Evolutionary conservation across 2,329 filamentous ascomycete genomes (phyloP), one percentile per base, ranked within the genome.

Genomic region (Byssochlamys sp.): DNA sequence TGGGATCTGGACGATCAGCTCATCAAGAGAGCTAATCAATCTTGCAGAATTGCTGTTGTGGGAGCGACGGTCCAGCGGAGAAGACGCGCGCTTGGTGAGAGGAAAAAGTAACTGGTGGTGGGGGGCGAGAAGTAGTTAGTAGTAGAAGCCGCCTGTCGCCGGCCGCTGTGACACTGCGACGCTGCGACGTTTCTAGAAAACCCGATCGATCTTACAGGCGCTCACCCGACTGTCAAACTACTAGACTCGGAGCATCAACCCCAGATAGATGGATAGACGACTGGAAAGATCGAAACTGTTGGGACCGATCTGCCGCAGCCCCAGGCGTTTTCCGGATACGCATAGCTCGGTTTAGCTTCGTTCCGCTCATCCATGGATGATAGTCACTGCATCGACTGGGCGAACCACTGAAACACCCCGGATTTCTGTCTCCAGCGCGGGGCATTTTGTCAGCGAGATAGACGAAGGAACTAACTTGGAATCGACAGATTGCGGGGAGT

Each of bases 131-230:
- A 31, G 29, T 31, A 31, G 4, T 31, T 7, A 31, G 29, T 45
- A 19, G 19, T 7, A 7, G 19, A 14, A 45, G 12, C 39, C 39
- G 39, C 39, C 39, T 45, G 39, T 24, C 39, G n/a, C 39, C 39
- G n/a, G 39, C 39, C 39, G 39, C 19, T 57, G 29, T 10, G 29
- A 31, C 54, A 56, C 51, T 57, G 29, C 29, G 29, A 31, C 54
- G 57, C 51, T 57, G 57, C 55, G 62, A 63, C 55, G 58, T 58
- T 64, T 64, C 61, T 61, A 63, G 62, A 64, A 64, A 45, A 45
- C 14, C 39, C n/a, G 39, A 45, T 45, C 39, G 19, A 19, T 24
- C 39, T 19, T 19, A 45, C 19, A 9, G 39, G 39, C 7, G 51
- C 50, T 33, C 35, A 24, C n/a, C 39, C 39, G n/a, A 45, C n/a